These are phyloP conservation scores for Cercospora sp. DNA, from an alignment of 2,329 filamentous ascomycete species.

Conservation along the genomic window DNA sequence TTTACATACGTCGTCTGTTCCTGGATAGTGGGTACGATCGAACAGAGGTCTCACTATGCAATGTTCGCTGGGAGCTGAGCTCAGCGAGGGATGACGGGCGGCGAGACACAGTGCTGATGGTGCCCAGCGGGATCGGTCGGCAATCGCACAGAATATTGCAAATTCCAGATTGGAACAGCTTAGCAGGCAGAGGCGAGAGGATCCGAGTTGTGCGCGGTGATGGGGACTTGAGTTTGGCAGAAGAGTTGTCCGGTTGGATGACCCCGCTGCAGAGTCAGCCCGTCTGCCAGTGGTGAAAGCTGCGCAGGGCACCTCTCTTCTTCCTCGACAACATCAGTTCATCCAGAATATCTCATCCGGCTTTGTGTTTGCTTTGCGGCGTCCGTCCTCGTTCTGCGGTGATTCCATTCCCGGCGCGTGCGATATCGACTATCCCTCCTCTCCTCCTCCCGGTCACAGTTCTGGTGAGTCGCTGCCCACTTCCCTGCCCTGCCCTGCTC, in stretches of 20 bases:
- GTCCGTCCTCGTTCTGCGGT: conserved; percentile 7
- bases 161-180: background rate
- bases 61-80: background rate
- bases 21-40: background rate
- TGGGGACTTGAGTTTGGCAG: conserved; percentile 3
- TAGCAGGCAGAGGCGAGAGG: background rate
- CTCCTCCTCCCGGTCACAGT: background rate
- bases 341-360: background rate
- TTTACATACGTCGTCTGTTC: background rate
- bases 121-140: background rate
- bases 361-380: conserved; percentile 3
- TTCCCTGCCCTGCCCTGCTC: background rate
- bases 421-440: background rate
- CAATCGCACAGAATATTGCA: conserved; percentile 4
- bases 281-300: background rate
- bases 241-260: background rate
- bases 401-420: conserved; percentile 1
- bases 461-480: background rate
- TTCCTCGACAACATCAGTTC: background rate
- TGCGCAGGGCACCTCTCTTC: background rate
- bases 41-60: background rate
- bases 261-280: background rate
- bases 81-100: background rate
- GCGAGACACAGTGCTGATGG: background rate
- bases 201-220: background rate